A percentile compares a stretch with the other conserved stretches of the same genome.
These are phyloP conservation scores for Penicillium arizonense DNA, from an alignment of 495 filamentous ascomycete species.

Conservation along the genomic window DNA sequence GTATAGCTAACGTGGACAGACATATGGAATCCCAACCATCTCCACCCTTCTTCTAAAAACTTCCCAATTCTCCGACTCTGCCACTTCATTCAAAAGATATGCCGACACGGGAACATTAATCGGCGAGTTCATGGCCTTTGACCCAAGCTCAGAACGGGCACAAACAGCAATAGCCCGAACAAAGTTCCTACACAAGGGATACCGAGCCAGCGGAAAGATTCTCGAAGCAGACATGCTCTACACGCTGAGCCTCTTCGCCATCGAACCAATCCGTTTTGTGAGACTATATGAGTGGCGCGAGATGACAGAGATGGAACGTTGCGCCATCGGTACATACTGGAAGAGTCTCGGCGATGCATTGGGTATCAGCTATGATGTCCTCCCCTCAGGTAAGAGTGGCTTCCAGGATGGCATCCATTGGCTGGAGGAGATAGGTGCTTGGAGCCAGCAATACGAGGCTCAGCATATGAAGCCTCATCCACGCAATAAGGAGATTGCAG, in stretches of 20 bases:
- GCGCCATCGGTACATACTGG: slow-evolving; percentile 62
- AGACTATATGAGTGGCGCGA: slow-evolving; percentile 60
- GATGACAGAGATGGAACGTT: slow-evolving; percentile 60
- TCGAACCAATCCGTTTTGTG: slow-evolving; percentile 56
- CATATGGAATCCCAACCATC: slow-evolving; percentile 66
- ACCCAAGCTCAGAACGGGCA: slow-evolving; percentile 49
- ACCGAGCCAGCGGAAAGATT: slow-evolving; percentile 57
- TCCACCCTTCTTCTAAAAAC: slow-evolving; percentile 56
- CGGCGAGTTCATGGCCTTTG: slow-evolving; percentile 48
- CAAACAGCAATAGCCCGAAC: slow-evolving; percentile 59
- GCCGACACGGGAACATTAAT: slow-evolving; percentile 61
- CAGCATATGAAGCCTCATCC: slow-evolving; percentile 55
- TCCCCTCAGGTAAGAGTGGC: slow-evolving; percentile 32
- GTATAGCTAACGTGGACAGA: slow-evolving; percentile 32
- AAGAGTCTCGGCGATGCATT: slow-evolving; percentile 61
- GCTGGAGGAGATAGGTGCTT: slow-evolving; percentile 54
- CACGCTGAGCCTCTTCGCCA: slow-evolving; percentile 59
- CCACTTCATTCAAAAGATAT: slow-evolving; percentile 57
- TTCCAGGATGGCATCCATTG: slow-evolving; percentile 63
- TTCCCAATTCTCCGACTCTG: slow-evolving; percentile 51
- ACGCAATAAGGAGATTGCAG: slow-evolving; percentile 51
- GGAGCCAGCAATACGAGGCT: slow-evolving; percentile 55
- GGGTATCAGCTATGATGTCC: slow-evolving; percentile 48
- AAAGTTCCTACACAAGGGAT: slow-evolving; percentile 62
- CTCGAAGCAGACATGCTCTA: slow-evolving; percentile 63